Conservation (phyloP, 2,329 filamentous ascomycete species). For the Colletotrichum caudatum region DNA sequence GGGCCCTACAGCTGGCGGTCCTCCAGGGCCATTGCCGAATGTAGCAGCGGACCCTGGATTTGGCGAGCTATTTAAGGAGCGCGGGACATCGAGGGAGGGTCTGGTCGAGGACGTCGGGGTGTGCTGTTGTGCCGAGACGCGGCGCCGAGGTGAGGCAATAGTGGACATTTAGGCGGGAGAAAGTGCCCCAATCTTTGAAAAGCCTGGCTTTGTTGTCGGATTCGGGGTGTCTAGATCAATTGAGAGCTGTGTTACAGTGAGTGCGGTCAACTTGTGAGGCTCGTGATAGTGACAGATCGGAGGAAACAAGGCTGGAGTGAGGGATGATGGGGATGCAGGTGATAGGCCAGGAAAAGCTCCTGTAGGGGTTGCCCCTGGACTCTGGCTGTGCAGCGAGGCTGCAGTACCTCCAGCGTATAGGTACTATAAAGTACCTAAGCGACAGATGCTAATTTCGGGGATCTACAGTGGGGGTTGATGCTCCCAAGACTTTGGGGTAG, state of each 20-base stretch:
- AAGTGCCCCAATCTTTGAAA: not conserved
- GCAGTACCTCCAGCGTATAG: slow-evolving; percentile 3
- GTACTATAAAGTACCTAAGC: not conserved
- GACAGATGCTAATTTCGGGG: slow-evolving; percentile 26
- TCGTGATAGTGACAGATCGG: slow-evolving; percentile 20
- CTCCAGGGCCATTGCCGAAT: slow-evolving; percentile 43
- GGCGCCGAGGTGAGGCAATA: slow-evolving; percentile 72
- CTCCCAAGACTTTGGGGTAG: slow-evolving; percentile 25
- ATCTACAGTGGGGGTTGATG: slow-evolving; percentile 34
- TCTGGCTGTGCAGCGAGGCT: slow-evolving; percentile 31
- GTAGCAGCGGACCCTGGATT: slow-evolving; percentile 52
- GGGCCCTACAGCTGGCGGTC: slow-evolving; percentile 47
- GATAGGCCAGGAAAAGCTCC: slow-evolving; percentile 36
- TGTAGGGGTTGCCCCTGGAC: slow-evolving; percentile 35
- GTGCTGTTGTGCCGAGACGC: slow-evolving; percentile 63
- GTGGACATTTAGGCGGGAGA: slow-evolving; percentile 65
- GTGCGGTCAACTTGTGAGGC: not conserved
- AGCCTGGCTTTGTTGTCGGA: not conserved
- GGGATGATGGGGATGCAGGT: slow-evolving; percentile 28
- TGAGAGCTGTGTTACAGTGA: not conserved
- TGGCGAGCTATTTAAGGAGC: slow-evolving; percentile 70
- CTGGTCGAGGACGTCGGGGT: slow-evolving; percentile 82
- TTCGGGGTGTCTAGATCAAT: not conserved
- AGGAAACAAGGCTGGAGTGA: slow-evolving; percentile 21
- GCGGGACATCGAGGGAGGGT: slow-evolving; percentile 75